phyloP scores from a whole-genome alignment of 352 stramenopile species.

The Globisporangium ultimum region DNA sequence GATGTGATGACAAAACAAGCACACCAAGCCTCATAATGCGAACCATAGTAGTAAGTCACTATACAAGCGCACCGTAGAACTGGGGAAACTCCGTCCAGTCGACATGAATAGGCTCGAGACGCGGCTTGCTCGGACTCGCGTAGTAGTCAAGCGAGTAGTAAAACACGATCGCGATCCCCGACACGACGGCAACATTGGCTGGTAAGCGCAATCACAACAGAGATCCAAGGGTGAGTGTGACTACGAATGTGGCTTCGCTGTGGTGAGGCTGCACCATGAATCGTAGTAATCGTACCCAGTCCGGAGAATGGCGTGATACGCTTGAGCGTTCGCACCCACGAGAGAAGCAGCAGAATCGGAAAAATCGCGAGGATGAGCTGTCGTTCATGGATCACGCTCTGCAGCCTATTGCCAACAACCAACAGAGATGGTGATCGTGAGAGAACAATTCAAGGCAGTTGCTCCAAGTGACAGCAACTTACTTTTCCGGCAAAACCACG shows the following conservation, averaged over 20 bases:
- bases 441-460: background rate
- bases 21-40: background rate
- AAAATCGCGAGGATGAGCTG: conserved; percentile 79
- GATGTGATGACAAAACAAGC: background rate
- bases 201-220: background rate
- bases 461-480: background rate
- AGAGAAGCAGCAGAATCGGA: conserved; percentile 62
- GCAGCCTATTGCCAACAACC: conserved; percentile 27
- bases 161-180: conserved; percentile 77
- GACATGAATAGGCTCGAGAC: conserved; percentile 14
- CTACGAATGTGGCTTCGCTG: too few species aligned
- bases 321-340: conserved; percentile 70
- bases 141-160: conserved; percentile 76
- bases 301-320: conserved; percentile 75
- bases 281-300: conserved; percentile 32
- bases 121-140: conserved; percentile 27
- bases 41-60: background rate
- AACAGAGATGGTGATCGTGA: background rate
- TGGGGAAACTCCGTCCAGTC: conserved; percentile 47
- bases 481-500: conserved; percentile 63
- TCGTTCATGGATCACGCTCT: conserved; percentile 59
- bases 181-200: conserved; percentile 64
- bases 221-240: background rate
- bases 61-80: conserved; percentile 54
- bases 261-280: too few species aligned